Base-by-base conservation (phyloP, 2,329 filamentous ascomycete species). In the Fusarium metavorans region DNA sequence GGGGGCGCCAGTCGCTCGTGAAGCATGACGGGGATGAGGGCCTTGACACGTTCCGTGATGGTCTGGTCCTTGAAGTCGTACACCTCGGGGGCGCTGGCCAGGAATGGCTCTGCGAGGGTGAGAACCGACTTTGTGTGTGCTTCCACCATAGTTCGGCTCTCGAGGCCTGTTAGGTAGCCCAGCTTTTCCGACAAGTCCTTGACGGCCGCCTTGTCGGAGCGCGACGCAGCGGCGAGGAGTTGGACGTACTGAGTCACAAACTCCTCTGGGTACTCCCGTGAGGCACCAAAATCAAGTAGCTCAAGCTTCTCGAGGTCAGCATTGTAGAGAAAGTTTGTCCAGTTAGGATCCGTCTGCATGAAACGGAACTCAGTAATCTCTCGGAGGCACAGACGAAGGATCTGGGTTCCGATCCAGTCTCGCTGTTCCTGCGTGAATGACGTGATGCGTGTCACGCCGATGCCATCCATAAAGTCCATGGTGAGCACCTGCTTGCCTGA, bases 291-390 rank as follows among this genome's bases (percentile, higher is more conserved):
- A 84, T 99, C 97, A 62, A 99, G 91, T 1, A 99, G 90, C 83
- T 98, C 95, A 16, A 99, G 92, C 80, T 91, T 93, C 77, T 91
- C 86, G 5, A 88, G 91, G 23, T 86, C 78, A 1, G 91, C 86
- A 78, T 98, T 97, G 87, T 95, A 99, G 23, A 98, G 88, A 83
- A 99, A 99, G 84, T 99, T 99, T 37, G 96, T 98, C 97, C 97
- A 99, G 87, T 99, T 99, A 45, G 97, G 97, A 81, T 99, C 97
- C 6, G 97, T 99, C 85, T 99, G 97, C 97, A 99, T 99, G 86
- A 97, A 98, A 70, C 89, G 92, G 89, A 98, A 98, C 83, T 98
- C 95, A 74, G 92, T 92, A 77, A 98, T 96, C 84, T 98, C 97
- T 68, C 95, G 92, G 43, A 98, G 89, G 81, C 95, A 98, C 13